Base-by-base conservation (phyloP, 345 rosid species). In the Acer yangbiense region DNA sequence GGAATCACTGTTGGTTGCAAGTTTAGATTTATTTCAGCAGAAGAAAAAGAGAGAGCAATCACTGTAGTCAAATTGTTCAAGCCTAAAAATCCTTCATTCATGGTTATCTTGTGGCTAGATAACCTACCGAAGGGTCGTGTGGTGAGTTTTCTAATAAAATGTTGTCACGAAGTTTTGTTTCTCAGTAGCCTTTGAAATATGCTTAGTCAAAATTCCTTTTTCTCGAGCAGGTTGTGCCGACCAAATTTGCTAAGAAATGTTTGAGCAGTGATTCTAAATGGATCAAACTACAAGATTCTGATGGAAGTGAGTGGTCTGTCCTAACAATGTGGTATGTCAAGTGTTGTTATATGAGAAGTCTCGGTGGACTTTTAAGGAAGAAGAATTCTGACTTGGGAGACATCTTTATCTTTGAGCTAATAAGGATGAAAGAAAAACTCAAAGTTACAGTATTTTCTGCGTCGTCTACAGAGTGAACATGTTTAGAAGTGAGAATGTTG, bases 211-310 rank as follows among this genome's bases (percentile, higher is more conserved):
- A 4, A 0, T 39, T 44, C 16, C n/a, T 55, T 2, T 4, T 74
- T n/a, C 27, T 66, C 35, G 52, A 25, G 60, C 77, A 76, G 77
- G 8, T 18, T 58, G 48, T 85, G 54, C 86, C 86, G 5, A 0
- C 0, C 4, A 21, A 43, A 55, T 85, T 85, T 64, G 62, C 52
- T 29, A 18, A 12, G 17, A 65, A 12, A 69, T 73, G 73, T 52
- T 5, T 82, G 20, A 29, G n/a, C 1, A 50, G 70, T 57, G 72
- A 9, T 39, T 18, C 48, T n/a, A 35, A 61, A 23, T 58, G 63
- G 6, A n/a, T 58, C 20, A 58, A 58, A 58, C 25, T 58, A 20
- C 25, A 58, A 25, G 27, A 58, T 58, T 58, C 20, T 25, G 9
- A 9, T 58, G 63, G 63, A 58, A 58, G 63, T n/a, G 63, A 58